Conservation (phyloP, 345 rosid genomes). For the Populus tremula region DNA sequence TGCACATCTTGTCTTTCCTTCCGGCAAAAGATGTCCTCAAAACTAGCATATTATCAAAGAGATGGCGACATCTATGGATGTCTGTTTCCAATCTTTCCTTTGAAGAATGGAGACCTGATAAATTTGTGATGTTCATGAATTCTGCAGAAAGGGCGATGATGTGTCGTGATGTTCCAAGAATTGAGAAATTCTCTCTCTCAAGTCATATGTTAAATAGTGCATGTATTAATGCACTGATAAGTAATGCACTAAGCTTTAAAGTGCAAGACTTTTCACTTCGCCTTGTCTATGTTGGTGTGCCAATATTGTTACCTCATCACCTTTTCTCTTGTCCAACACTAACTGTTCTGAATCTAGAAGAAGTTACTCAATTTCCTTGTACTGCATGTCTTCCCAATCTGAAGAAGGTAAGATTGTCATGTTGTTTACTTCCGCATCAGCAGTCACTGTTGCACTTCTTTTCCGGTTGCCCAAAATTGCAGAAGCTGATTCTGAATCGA, state of each 20-base stretch:
- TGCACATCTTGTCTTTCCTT: background rate
- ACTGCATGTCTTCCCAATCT: conserved; percentile 12
- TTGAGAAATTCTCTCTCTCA: background rate
- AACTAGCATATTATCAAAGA: background rate
- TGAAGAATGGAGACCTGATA: no score
- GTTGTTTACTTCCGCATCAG: background rate
- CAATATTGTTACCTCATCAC: background rate
- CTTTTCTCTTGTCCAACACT: conserved; percentile 4
- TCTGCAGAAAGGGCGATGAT: conserved; percentile 14
- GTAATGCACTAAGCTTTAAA: background rate
- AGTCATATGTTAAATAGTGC: background rate
- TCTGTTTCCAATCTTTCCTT: background rate
- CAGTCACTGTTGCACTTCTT: background rate
- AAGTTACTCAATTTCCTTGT: conserved; percentile 2
- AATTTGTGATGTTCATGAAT: background rate
- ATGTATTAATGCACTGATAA: conserved; percentile 5
- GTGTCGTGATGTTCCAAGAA: background rate
- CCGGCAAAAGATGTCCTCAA: background rate
- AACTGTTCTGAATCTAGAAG: background rate
- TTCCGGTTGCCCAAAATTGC: background rate
- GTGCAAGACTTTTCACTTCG: background rate
- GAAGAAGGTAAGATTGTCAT: background rate
- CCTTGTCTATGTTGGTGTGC: background rate
- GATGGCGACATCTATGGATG: background rate
- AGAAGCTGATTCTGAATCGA: background rate